Percentiles rank a stretch among this genome's conserved stretches.
phyloP scores from a whole-genome alignment of 257 asterid species.

The Perilla frutescens region DNA sequence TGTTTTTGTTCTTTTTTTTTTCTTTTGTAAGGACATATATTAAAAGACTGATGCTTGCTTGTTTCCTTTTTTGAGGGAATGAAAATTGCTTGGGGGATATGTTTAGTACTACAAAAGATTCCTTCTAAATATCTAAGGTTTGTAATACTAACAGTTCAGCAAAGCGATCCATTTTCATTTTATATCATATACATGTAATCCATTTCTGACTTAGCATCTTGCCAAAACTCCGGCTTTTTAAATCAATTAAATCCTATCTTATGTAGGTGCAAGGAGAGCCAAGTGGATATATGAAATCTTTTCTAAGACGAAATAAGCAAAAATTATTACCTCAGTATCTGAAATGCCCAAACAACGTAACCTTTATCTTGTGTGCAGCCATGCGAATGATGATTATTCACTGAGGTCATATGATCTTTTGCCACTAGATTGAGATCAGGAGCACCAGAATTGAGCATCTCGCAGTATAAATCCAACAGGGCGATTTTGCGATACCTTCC shows the following conservation, averaged over 20 bases:
- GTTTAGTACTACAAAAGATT: not conserved
- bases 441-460: conserved; percentile 55
- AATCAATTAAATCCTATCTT: not conserved
- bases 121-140: not conserved
- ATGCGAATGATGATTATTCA: conserved; percentile 38
- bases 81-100: not conserved
- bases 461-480: conserved; percentile 75
- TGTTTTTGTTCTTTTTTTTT: not conserved
- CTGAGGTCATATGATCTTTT: conserved; percentile 39
- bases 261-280: conserved; percentile 30
- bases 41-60: not conserved
- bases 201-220: conserved; percentile 6
- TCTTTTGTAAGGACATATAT: not conserved
- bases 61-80: conserved; percentile 11
- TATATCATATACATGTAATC: not conserved
- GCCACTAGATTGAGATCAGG: conserved; percentile 44
- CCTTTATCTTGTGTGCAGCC: conserved; percentile 53
- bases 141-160: conserved; percentile 9
- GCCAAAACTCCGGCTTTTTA: conserved; percentile 22
- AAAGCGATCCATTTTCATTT: conserved; percentile 8
- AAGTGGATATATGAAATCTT: conserved; percentile 7
- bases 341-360: conserved; percentile 53
- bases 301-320: conserved; percentile 27
- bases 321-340: conserved; percentile 59
- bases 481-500: conserved; percentile 63